Percentiles rank a stretch among this genome's conserved stretches.
Evolutionary conservation across 306 rosid genomes (phyloP).

Genomic region (Corylus heterophylla): DNA sequence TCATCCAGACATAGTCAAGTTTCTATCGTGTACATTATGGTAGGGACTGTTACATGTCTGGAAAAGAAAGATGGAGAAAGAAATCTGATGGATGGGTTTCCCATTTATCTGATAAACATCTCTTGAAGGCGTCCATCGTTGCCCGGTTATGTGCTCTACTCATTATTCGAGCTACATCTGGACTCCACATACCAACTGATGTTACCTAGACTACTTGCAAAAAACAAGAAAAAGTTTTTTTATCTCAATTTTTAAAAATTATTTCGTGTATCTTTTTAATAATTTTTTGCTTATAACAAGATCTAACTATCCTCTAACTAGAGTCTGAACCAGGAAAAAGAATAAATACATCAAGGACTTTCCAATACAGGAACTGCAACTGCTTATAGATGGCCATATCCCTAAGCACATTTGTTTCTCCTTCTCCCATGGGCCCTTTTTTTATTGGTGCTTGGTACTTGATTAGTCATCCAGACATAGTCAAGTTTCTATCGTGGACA

Average conservation of each 20-base stretch:
- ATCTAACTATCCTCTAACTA: neutral
- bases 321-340: neutral
- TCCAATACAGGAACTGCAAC: neutral
- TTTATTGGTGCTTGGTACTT: too few species aligned
- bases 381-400: neutral
- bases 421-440: too few species aligned
- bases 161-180: slow-evolving; percentile 1
- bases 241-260: too few species aligned
- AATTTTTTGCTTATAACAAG: neutral
- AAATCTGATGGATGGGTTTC: neutral
- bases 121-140: neutral
- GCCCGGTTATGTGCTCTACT: neutral
- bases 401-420: neutral
- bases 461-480: neutral
- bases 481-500: neutral
- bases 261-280: too few species aligned
- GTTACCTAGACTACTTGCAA: neutral
- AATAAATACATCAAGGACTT: too few species aligned
- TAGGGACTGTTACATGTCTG: slow-evolving; percentile 3
- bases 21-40: neutral
- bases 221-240: too few species aligned
- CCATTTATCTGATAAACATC: neutral
- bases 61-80: neutral
- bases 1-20: slow-evolving; percentile 2
- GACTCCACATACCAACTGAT: neutral